Conservation (phyloP, 2,329 filamentous ascomycete genomes). For the Xylaria sp. region DNA sequence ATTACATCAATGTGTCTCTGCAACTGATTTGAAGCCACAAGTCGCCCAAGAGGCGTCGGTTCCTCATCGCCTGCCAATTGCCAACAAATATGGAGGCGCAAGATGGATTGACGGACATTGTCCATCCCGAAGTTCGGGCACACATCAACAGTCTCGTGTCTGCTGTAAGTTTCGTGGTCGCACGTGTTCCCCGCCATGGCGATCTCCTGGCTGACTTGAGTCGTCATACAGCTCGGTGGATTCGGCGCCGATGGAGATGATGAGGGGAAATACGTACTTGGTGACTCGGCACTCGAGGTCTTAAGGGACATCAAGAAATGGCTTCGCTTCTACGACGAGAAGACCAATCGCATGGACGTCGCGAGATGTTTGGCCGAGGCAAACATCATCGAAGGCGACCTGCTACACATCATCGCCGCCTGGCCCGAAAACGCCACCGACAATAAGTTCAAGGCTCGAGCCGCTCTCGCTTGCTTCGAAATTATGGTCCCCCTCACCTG, state of each 20-base stretch:
- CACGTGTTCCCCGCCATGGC: conserved; percentile 2
- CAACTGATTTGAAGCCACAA: conserved; percentile 33
- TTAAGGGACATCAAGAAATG: conserved; percentile 94
- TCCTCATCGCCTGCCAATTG: conserved; percentile 30
- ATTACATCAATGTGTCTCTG: conserved; percentile 27
- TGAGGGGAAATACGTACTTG: conserved; percentile 85
- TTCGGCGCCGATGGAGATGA: conserved; percentile 82
- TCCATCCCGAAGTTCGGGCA: conserved; percentile 92
- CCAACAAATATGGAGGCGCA: conserved; percentile 63
- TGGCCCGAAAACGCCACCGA: conserved; percentile 81
- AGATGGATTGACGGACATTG: conserved; percentile 67
- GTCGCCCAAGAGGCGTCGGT: conserved; percentile 39
- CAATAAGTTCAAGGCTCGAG: conserved; percentile 79
- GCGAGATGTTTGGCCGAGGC: conserved; percentile 91
- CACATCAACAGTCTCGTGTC: conserved; percentile 94
- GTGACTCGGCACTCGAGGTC: conserved; percentile 92
- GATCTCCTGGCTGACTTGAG: conserved; percentile 37
- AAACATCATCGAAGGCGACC: conserved; percentile 89
- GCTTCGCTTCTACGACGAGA: conserved; percentile 94
- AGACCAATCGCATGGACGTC: conserved; percentile 92
- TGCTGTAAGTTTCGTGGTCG: conserved; percentile 71
- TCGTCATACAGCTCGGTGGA: conserved; percentile 77
- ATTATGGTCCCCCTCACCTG: conserved; percentile 92
- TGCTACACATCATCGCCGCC: conserved; percentile 86
- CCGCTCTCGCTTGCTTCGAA: conserved; percentile 88